phyloP scores from a whole-genome alignment of 768 basidiomycete genomes.

The Boletus eberwhitei region DNA sequence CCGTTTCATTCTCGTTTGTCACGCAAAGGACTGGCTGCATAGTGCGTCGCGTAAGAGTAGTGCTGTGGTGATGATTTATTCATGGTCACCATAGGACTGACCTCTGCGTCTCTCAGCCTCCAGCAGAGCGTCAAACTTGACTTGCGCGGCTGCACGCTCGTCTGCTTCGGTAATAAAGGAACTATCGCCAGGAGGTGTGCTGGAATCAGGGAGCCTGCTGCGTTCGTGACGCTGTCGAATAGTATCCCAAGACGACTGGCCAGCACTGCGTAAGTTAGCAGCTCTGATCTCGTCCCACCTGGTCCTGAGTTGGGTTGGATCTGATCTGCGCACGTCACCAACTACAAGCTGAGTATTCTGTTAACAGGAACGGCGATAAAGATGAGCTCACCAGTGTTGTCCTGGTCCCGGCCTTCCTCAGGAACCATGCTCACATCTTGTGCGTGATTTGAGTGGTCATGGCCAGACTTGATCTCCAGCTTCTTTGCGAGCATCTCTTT shows the following conservation, averaged over 20 bases:
- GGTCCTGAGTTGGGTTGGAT: conserved; percentile 23
- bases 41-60: background rate
- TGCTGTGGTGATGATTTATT: background rate
- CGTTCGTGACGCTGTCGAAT: conserved; percentile 59
- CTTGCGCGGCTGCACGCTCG: conserved; percentile 47
- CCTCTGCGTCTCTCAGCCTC: conserved; percentile 50
- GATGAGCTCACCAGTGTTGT: conserved; percentile 12
- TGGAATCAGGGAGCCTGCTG: conserved; percentile 14
- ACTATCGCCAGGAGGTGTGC: conserved; percentile 3
- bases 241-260: conserved; percentile 62
- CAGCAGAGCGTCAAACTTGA: conserved; percentile 54
- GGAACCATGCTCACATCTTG: conserved; percentile 4
- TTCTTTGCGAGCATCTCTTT: conserved; percentile 22
- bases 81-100: conserved; percentile 20
- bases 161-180: conserved; percentile 16
- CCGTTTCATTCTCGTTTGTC: background rate
- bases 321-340: conserved; percentile 4
- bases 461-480: conserved; percentile 6
- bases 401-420: conserved; percentile 17
- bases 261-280: conserved; percentile 42
- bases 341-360: conserved; percentile 2
- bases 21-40: background rate
- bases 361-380: background rate
- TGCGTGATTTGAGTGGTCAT: background rate
- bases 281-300: conserved; percentile 69